Evolutionary conservation across 331 rosid genomes (phyloP).

Genomic region (Saraca asoca): DNA sequence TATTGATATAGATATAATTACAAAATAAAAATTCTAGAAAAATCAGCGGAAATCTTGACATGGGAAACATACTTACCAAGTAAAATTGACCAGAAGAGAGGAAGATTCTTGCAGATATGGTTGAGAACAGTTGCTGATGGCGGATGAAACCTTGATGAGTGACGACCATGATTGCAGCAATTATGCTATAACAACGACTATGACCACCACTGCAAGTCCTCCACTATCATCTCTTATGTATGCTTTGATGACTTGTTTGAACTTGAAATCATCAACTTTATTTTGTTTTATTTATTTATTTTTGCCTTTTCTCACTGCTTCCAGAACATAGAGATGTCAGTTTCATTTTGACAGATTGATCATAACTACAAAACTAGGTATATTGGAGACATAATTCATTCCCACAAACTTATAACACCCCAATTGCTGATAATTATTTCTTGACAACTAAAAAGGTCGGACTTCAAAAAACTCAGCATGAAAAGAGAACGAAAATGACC

Average conservation of each 20-base stretch:
- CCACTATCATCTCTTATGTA: slow-evolving; percentile 32
- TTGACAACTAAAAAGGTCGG: background rate
- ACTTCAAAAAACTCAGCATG: background rate
- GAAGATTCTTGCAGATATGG: slow-evolving; percentile 34
- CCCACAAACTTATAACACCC: slow-evolving; percentile 3
- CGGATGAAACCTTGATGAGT: slow-evolving; percentile 39
- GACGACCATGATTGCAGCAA: slow-evolving; percentile 39
- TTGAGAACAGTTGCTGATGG: slow-evolving; percentile 35
- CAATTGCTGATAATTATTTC: slow-evolving; percentile 26
- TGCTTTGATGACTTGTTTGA: slow-evolving; percentile 32
- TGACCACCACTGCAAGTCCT: slow-evolving; percentile 20
- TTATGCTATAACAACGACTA: slow-evolving; percentile 40
- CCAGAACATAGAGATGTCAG: slow-evolving; percentile 38
- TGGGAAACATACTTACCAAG: slow-evolving; percentile 8
- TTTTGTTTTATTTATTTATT: background rate
- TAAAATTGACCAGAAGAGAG: background rate
- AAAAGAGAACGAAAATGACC: slow-evolving; percentile 31
- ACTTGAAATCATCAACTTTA: background rate
- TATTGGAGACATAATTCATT: slow-evolving; percentile 13
- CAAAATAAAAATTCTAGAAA: too few species aligned
- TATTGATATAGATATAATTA: too few species aligned
- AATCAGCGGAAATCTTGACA: too few species aligned
- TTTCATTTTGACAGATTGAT: slow-evolving; percentile 44
- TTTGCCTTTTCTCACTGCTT: slow-evolving; percentile 29
- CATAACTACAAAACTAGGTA: slow-evolving; percentile 28